Conservation (phyloP, 148 eudicot genomes). For the Cornus suecica region DNA sequence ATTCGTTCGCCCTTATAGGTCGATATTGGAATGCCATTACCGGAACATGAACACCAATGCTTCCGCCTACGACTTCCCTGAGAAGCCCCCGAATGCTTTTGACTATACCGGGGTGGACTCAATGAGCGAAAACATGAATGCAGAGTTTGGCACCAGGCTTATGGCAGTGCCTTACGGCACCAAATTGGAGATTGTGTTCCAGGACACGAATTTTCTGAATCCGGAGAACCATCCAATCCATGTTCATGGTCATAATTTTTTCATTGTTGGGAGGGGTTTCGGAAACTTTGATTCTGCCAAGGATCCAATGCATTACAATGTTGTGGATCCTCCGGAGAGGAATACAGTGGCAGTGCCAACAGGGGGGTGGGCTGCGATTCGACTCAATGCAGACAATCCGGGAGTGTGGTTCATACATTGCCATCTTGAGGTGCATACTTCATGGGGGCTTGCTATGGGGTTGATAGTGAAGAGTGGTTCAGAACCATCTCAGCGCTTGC, state of each 20-base stretch:
- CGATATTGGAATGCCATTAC: constrained; percentile 33
- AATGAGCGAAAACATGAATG: constrained; percentile 27
- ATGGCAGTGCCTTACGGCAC: constrained; percentile 29
- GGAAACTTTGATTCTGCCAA: constrained; percentile 26
- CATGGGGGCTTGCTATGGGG: constrained; percentile 40
- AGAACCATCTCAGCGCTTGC: constrained; percentile 19
- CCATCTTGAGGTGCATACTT: constrained; percentile 39
- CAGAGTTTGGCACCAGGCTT: constrained; percentile 24
- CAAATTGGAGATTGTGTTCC: constrained; percentile 33
- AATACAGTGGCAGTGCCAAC: constrained; percentile 40
- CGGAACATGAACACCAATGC: not conserved
- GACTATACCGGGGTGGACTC: constrained; percentile 36
- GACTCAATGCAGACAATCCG: constrained; percentile 32
- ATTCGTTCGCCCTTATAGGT: constrained; percentile 24
- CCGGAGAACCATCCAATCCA: constrained; percentile 36
- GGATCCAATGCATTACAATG: constrained; percentile 26
- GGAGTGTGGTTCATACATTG: constrained; percentile 45
- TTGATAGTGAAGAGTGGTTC: constrained; percentile 28
- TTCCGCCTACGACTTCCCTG: constrained; percentile 15
- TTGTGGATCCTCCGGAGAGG: constrained; percentile 40
- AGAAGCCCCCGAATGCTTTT: constrained; percentile 26
- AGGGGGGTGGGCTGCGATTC: constrained; percentile 45
- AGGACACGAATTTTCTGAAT: constrained; percentile 32
- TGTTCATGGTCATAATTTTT: constrained; percentile 38
- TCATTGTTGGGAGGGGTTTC: constrained; percentile 33